These are phyloP conservation scores for Papiliotrema laurentii DNA, from an alignment of 1,284 basidiomycete genomes.

Conservation along the genomic window DNA sequence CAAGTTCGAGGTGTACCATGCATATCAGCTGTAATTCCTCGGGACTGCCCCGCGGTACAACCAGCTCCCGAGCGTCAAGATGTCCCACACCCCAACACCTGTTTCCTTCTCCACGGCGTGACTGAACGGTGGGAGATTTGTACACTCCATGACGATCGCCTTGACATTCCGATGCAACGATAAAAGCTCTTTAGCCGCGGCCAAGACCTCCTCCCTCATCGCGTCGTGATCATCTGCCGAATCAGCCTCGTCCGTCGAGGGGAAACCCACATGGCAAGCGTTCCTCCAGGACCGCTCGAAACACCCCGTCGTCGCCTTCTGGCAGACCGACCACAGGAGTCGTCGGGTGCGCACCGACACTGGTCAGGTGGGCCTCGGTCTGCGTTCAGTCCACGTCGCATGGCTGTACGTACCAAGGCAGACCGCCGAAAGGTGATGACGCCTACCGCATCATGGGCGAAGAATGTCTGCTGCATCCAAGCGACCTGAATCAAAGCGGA, in stretches of 20 bases:
- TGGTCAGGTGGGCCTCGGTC: slow-evolving; percentile 13
- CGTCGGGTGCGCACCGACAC: slow-evolving; percentile 14
- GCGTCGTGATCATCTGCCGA: slow-evolving; percentile 26
- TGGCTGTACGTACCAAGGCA: slow-evolving; percentile 15
- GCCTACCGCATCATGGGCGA: slow-evolving; percentile 20
- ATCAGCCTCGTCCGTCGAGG: background rate
- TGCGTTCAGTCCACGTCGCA: background rate
- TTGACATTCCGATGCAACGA: slow-evolving; percentile 14
- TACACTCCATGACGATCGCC: slow-evolving; percentile 30
- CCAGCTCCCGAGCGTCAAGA: slow-evolving; percentile 23
- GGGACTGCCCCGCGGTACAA: slow-evolving; percentile 16
- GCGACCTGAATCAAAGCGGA: slow-evolving; percentile 21
- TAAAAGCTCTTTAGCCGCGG: slow-evolving; percentile 13
- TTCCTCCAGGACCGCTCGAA: slow-evolving; percentile 17
- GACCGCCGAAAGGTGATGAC: slow-evolving; percentile 24
- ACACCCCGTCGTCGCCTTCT: slow-evolving; percentile 14
- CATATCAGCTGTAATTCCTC: too few species aligned
- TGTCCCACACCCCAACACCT: slow-evolving; percentile 20
- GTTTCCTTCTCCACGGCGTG: slow-evolving; percentile 21
- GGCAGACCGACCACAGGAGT: slow-evolving; percentile 19
- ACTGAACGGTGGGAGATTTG: slow-evolving; percentile 30
- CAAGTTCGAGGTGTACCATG: too few species aligned
- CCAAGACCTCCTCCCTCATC: slow-evolving; percentile 26
- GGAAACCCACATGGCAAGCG: slow-evolving; percentile 16
- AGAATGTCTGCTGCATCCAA: slow-evolving; percentile 23